Conservation (phyloP, 2,329 filamentous ascomycete genomes). For the Arthrobotrys sphaeroides region DNA sequence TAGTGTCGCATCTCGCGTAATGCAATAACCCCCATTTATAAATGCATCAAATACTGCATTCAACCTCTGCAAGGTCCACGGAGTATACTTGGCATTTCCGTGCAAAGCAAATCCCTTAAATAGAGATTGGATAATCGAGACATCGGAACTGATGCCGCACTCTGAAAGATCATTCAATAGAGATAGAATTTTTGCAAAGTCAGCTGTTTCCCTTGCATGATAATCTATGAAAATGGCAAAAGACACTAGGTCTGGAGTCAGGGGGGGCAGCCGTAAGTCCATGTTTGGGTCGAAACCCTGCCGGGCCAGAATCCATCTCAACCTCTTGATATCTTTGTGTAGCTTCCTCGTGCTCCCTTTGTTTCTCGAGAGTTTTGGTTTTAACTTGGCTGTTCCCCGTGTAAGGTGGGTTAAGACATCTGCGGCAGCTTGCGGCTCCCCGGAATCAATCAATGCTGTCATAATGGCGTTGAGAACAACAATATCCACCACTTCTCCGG, state of each 20-base stretch:
- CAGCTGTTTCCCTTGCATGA: slow-evolving; percentile 72
- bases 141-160: slow-evolving; percentile 74
- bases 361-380: neutral
- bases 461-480: slow-evolving; percentile 88
- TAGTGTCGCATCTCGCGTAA: slow-evolving; percentile 38
- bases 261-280: slow-evolving; percentile 28
- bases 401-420: slow-evolving; percentile 88
- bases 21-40: slow-evolving; percentile 61
- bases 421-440: slow-evolving; percentile 79
- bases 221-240: slow-evolving; percentile 77
- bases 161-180: slow-evolving; percentile 82
- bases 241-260: slow-evolving; percentile 43
- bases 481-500: slow-evolving; percentile 88
- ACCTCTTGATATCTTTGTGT: slow-evolving; percentile 54
- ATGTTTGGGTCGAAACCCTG: slow-evolving; percentile 49
- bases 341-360: neutral
- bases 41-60: slow-evolving; percentile 74
- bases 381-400: slow-evolving; percentile 54
- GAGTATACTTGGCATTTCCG: slow-evolving; percentile 71
- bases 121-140: slow-evolving; percentile 79
- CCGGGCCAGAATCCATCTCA: slow-evolving; percentile 56
- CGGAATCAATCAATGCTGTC: slow-evolving; percentile 76
- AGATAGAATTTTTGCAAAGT: slow-evolving; percentile 75
- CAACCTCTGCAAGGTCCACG: slow-evolving; percentile 78
- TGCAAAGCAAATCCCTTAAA: slow-evolving; percentile 83